A percentile compares a stretch with the other conserved stretches of the same genome.
phyloP scores from a whole-genome alignment of 306 rosid genomes.

The Rosa lucieae region DNA sequence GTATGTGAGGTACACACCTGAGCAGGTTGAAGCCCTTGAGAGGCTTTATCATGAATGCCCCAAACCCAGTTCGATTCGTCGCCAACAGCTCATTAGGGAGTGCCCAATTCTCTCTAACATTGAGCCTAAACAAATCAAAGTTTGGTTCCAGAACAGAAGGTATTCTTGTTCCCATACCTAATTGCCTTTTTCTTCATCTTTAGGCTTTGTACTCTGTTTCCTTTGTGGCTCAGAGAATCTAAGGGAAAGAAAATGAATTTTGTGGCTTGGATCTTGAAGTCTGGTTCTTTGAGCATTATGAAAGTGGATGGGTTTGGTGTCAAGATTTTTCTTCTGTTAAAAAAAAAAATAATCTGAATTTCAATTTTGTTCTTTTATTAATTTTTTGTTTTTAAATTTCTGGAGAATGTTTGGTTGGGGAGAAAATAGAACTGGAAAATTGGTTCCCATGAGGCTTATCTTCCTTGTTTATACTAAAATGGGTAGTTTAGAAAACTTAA shows the following conservation, averaged over 20 bases:
- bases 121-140: slow-evolving; percentile 97
- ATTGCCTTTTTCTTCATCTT: background rate
- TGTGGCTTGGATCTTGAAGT: slow-evolving; percentile 12
- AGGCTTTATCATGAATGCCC: slow-evolving; percentile 98
- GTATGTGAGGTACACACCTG: slow-evolving; percentile 97
- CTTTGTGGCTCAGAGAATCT: background rate
- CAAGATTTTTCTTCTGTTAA: background rate
- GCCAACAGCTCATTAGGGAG: slow-evolving; percentile 93
- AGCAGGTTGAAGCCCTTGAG: slow-evolving; percentile 99
- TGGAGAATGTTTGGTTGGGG: background rate
- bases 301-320: too few relatives aligned
- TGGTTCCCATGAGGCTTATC: background rate
- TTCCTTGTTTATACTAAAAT: slow-evolving; percentile 9
- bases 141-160: slow-evolving; percentile 98
- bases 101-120: slow-evolving; percentile 91
- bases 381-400: background rate
- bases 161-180: slow-evolving; percentile 15
- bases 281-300: background rate
- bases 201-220: background rate
- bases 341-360: background rate
- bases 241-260: background rate
- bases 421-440: background rate
- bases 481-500: background rate
- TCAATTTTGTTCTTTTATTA: background rate
- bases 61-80: slow-evolving; percentile 94